Evolutionary conservation across 2,329 filamentous ascomycete species (phyloP).

Genomic region (Fusarium siculi): DNA sequence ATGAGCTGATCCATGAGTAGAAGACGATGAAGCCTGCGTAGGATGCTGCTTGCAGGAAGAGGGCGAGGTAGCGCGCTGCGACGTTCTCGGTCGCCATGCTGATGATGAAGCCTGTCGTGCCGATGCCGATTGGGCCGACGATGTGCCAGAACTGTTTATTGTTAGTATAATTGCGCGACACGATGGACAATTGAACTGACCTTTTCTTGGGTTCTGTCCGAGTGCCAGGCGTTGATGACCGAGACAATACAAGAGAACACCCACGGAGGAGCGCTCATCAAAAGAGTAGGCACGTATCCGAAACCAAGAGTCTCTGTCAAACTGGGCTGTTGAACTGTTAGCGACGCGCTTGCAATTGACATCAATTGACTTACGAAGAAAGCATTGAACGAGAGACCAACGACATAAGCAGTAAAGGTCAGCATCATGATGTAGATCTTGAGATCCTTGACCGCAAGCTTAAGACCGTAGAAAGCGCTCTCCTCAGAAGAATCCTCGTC

Average conservation of each 20-base stretch:
- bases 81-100: slow-evolving; percentile 67
- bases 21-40: slow-evolving; percentile 70
- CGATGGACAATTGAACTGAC: slow-evolving; percentile 40
- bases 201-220: slow-evolving; percentile 65
- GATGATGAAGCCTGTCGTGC: slow-evolving; percentile 68
- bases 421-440: slow-evolving; percentile 74
- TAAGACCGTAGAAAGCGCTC: slow-evolving; percentile 62
- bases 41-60: slow-evolving; percentile 68
- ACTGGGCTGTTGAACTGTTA: slow-evolving; percentile 48
- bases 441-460: slow-evolving; percentile 68
- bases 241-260: slow-evolving; percentile 68
- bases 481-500: slow-evolving; percentile 63
- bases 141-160: slow-evolving; percentile 66
- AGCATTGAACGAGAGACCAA: slow-evolving; percentile 67
- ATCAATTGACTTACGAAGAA: slow-evolving; percentile 55
- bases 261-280: slow-evolving; percentile 69
- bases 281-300: slow-evolving; percentile 61
- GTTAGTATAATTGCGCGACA: slow-evolving; percentile 3
- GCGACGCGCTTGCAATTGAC: background rate
- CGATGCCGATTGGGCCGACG: slow-evolving; percentile 61
- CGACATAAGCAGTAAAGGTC: slow-evolving; percentile 69
- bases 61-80: slow-evolving; percentile 67
- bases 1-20: slow-evolving; percentile 68
- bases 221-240: slow-evolving; percentile 64
- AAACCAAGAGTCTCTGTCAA: slow-evolving; percentile 66